Evolutionary conservation across 2,329 filamentous ascomycete species (phyloP).

Genomic region (Sclerotinia spermophila): DNA sequence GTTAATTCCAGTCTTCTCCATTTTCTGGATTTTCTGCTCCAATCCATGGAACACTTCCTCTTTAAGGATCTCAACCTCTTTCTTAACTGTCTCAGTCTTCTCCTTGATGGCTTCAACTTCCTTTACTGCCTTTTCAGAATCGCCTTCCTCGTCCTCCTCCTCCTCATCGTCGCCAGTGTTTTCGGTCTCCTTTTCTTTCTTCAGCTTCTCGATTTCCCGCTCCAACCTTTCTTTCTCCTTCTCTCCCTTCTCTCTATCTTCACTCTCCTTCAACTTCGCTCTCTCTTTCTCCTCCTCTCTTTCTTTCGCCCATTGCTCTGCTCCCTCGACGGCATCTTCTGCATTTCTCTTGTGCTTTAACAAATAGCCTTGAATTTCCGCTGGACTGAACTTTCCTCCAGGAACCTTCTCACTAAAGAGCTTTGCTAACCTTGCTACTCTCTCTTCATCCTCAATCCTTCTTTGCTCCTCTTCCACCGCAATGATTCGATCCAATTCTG

Average conservation of each 20-base stretch:
- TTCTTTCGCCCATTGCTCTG: constrained; percentile 51
- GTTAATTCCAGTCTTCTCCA: background rate
- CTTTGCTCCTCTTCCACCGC: constrained; percentile 21
- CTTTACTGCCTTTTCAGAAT: background rate
- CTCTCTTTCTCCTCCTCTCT: constrained; percentile 47
- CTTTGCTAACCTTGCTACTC: constrained; percentile 42
- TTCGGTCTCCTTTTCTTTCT: constrained; percentile 14
- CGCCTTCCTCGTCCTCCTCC: background rate
- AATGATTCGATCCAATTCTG: constrained; percentile 6
- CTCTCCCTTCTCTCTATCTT: constrained; percentile 29
- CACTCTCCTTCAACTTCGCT: constrained; percentile 31
- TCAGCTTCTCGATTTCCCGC: constrained; percentile 22
- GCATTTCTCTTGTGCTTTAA: constrained; percentile 60
- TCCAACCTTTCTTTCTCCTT: constrained; percentile 26
- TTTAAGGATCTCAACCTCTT: background rate
- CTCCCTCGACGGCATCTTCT: constrained; percentile 51
- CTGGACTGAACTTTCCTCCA: constrained; percentile 51
- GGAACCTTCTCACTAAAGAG: constrained; percentile 54
- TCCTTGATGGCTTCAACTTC: background rate
- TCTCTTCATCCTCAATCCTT: constrained; percentile 23
- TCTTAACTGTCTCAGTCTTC: background rate
- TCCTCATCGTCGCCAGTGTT: constrained; percentile 5
- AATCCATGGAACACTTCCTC: background rate
- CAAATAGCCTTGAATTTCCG: constrained; percentile 63
- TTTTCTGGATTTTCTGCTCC: background rate